Evolutionary conservation across 1,284 basidiomycete species (phyloP), one percentile per base, ranked within the genome.

Genomic region (Cutaneotrichosporon cavernicola): DNA sequence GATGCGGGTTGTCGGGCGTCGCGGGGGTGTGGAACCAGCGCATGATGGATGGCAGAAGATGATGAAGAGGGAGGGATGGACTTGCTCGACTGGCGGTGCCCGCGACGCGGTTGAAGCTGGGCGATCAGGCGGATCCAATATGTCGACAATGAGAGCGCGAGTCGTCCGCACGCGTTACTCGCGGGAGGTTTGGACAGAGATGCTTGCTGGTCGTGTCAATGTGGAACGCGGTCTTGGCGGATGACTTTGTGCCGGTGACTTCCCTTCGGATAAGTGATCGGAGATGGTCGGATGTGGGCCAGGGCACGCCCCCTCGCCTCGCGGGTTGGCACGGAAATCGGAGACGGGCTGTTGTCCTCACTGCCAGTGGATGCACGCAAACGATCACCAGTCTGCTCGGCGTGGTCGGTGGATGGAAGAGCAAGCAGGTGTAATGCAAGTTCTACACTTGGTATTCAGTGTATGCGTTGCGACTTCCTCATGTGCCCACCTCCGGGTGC

Each of bases 241-340:
- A 52, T n/a, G 36, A 7, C 32, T 32, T 30, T 43, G 58, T 7
- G 22, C 16, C n/a, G 32, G 36, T 49, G 36, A 31, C 32, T 46
- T 38, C 18, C 21, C 9, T 32, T 21, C 47, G 58, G 46, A 46
- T 26, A 30, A 30, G 16, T 38, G 46, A 53, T 60, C 59, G 59
- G 59, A 60, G 59, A 60, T 60, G 59, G 36, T 60, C 59, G 59
- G 59, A 53, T 53, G 50, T n/a, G 14, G 43, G 43, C 16, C 43
- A 46, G 43, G 18, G 43, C 43, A 46, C 18, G 43, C 7, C n/a
- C 43, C 43, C 7, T 18, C 18, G 18, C 43, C 7, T 18, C 18
- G 18, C 43, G 43, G 43, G 43, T 46, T 8, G 43, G 43, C 18
- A 46, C 43, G 43, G 43, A 46, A 18, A 46, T 18, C 34, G 34